Evolutionary conservation across 2,329 filamentous ascomycete species (phyloP).

Genomic region (Scytalidium sp.): DNA sequence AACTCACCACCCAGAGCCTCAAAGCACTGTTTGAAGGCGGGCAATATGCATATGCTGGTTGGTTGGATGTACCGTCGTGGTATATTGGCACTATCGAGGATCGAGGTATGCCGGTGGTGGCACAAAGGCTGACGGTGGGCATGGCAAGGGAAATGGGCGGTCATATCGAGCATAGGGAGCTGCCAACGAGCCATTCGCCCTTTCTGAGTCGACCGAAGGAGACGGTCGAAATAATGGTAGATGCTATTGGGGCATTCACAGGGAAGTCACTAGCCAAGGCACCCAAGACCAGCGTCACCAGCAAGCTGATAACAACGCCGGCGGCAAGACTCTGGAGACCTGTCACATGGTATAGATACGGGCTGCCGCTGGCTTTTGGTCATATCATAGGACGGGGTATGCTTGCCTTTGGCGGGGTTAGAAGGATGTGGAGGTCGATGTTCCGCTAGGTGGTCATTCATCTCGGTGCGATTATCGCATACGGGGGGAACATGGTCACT

Average conservation of each 20-base stretch:
- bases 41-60: constrained; percentile 22
- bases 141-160: constrained; percentile 33
- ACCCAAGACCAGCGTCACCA: background rate
- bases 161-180: constrained; percentile 31
- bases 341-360: constrained; percentile 14
- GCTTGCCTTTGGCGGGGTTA: constrained; percentile 8
- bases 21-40: constrained; percentile 38
- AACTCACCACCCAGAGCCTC: constrained; percentile 35
- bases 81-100: constrained; percentile 38
- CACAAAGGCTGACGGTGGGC: constrained; percentile 32
- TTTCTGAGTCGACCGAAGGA: constrained; percentile 38
- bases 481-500: too few species aligned
- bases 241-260: constrained; percentile 32
- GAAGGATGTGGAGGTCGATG: constrained; percentile 8
- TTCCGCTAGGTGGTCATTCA: too few species aligned
- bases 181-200: constrained; percentile 38
- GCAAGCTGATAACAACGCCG: constrained; percentile 5
- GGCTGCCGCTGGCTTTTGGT: constrained; percentile 12
- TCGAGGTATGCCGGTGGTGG: constrained; percentile 31
- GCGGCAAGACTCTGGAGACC: constrained; percentile 9
- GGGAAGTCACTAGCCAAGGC: constrained; percentile 6
- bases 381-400: constrained; percentile 11
- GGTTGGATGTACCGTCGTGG: constrained; percentile 20
- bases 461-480: too few species aligned
- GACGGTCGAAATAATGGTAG: constrained; percentile 31